These are phyloP conservation scores for Boletus rex-veris DNA, from an alignment of 768 basidiomycete species.

Conservation along the genomic window DNA sequence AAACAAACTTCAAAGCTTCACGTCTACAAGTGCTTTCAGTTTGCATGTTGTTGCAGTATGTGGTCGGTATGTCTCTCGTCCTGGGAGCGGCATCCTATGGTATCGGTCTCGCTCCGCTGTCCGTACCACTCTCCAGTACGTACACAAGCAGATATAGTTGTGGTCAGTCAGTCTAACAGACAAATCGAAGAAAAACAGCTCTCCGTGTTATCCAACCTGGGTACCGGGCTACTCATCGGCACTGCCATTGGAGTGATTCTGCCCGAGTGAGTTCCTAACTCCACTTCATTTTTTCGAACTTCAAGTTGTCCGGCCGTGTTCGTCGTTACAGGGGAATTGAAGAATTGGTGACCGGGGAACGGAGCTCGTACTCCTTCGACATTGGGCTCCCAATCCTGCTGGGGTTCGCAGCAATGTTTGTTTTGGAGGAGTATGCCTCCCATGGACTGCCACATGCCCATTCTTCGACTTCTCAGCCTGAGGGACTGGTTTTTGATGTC, in stretches of 20 bases:
- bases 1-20: neutral
- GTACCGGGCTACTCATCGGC: constrained; percentile 84
- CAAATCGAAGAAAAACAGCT: constrained; percentile 44
- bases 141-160: constrained; percentile 5
- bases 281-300: neutral
- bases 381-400: constrained; percentile 63
- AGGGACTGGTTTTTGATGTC: constrained; percentile 48
- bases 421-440: constrained; percentile 60
- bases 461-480: constrained; percentile 12
- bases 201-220: constrained; percentile 51
- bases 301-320: neutral
- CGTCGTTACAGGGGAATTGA: constrained; percentile 64
- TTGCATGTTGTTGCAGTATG: constrained; percentile 24
- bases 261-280: constrained; percentile 70
- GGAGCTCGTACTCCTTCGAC: constrained; percentile 44
- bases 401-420: constrained; percentile 56
- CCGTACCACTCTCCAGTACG: constrained; percentile 65
- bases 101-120: constrained; percentile 73
- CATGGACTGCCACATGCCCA: constrained; percentile 40
- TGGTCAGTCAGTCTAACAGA: constrained; percentile 16
- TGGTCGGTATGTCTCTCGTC: constrained; percentile 49
- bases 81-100: constrained; percentile 64
- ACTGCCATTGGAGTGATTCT: constrained; percentile 90
- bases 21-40: neutral
- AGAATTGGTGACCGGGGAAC: constrained; percentile 39